Evolutionary conservation across 345 rosid species (phyloP), one percentile per base, ranked within the genome.

Genomic region (Populus deltoides): DNA sequence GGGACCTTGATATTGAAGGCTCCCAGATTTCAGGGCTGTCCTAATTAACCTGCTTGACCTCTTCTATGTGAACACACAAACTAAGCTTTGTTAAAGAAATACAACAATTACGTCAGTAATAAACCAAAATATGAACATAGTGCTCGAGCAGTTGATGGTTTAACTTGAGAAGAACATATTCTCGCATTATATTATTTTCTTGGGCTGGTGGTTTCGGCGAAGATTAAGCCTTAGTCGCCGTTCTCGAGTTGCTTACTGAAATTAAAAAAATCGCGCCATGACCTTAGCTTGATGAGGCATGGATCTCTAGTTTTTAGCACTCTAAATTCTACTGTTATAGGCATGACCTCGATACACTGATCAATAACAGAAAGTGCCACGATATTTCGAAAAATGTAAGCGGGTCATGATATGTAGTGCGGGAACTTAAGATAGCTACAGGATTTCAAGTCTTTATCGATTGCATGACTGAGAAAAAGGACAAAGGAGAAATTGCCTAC

Each of bases 201-300:
- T 66, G 86, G 71, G 72, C 27, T 79, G 71, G 76, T 85, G 57
- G 74, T 85, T 82, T 73, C 49, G 8, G 82, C 87, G 83, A 85
- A 82, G 74, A 77, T 80, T 80, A 70, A 79, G 88, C 86, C 87
- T 61, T n/a, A 77, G 74, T 78, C 36, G 63, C 77, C 88, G 90
- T 85, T 82, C 87, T 87, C 87, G 83, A 82, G 82, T 72, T 77
- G 66, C 83, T 63, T 78, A 45, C 68, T 66, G 17, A 12, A 45
- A 49, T 47, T 55, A 7, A 25, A 24, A 38, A 61, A 71, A 11
- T 47, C 53, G 5, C 39, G 59, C 36, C 27, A 38, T 13, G 3
- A 47, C 35, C 24, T 22, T 20, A 1, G 31, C 27, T 71, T 74
- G n/a, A 53, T 7, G 59, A 53, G 59, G 24, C 27, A n/a, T 9